Evolutionary conservation across 306 rosid species (phyloP).

Genomic region (Malus sieversii): DNA sequence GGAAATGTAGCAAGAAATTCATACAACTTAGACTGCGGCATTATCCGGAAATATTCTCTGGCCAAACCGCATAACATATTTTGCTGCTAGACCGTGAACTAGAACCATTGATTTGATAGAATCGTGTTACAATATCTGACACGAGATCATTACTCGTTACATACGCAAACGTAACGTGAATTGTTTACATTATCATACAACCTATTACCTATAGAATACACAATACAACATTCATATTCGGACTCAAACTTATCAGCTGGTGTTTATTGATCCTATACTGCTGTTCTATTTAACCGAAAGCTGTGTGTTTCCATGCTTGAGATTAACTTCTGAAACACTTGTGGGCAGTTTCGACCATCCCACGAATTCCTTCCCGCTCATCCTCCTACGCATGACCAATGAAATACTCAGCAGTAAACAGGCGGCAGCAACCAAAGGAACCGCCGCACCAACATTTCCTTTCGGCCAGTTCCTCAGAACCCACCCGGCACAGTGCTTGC

Average conservation of each 20-base stretch:
- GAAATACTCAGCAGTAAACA: conserved; percentile 28
- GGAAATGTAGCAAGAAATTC: not conserved
- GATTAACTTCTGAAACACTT: conserved; percentile 12
- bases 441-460: conserved; percentile 8
- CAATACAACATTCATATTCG: not conserved
- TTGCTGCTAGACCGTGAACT: not conserved
- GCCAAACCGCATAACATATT: not conserved
- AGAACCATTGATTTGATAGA: not conserved
- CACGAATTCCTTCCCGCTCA: conserved; percentile 13
- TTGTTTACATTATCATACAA: not conserved
- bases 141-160: not conserved
- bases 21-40: not conserved
- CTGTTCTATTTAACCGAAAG: not conserved
- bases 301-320: not conserved
- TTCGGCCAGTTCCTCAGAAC: conserved; percentile 28
- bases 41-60: not conserved
- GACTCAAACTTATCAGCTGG: not conserved
- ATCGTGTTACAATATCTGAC: not conserved
- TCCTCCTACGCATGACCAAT: conserved; percentile 21
- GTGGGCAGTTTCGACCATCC: conserved; percentile 38
- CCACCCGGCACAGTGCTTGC: conserved; percentile 21
- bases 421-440: conserved; percentile 30
- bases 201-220: not conserved
- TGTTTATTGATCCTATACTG: not conserved
- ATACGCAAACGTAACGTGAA: not conserved